phyloP scores from a whole-genome alignment of 768 basidiomycete species.

The Hemileccinum rubropunctum region DNA sequence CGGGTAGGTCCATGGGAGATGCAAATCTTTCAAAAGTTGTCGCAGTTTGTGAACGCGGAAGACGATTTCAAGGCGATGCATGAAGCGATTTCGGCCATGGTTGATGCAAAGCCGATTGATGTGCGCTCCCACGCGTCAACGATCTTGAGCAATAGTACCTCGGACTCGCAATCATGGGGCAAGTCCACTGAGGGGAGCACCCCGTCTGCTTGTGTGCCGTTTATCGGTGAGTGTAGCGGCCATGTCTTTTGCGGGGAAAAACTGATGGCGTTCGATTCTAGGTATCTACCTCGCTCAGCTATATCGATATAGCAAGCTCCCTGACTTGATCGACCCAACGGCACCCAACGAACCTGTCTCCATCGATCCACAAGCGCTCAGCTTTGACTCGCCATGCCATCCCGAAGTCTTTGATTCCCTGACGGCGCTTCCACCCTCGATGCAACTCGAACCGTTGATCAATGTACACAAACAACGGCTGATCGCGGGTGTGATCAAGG shows the following conservation, averaged over 20 bases:
- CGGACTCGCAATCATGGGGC: slow-evolving; percentile 37
- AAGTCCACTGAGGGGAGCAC: slow-evolving; percentile 42
- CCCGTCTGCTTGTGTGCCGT: slow-evolving; percentile 70
- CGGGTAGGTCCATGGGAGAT: slow-evolving; percentile 68
- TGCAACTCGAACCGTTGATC: slow-evolving; percentile 81
- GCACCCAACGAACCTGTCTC: slow-evolving; percentile 67
- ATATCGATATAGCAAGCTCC: slow-evolving; percentile 59
- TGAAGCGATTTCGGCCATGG: slow-evolving; percentile 57
- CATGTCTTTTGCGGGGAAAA: background rate
- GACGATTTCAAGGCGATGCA: slow-evolving; percentile 79
- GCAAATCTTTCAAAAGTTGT: slow-evolving; percentile 72
- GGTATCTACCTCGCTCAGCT: slow-evolving; percentile 79
- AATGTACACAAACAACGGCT: slow-evolving; percentile 87
- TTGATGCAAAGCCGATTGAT: slow-evolving; percentile 62
- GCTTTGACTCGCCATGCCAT: slow-evolving; percentile 66
- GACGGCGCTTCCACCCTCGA: slow-evolving; percentile 67
- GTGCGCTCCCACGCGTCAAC: slow-evolving; percentile 52
- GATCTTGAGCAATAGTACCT: slow-evolving; percentile 46
- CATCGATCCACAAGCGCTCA: slow-evolving; percentile 58
- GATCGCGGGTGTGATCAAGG: slow-evolving; percentile 78
- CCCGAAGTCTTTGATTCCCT: slow-evolving; percentile 79
- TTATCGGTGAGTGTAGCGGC: slow-evolving; percentile 60
- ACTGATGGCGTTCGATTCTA: slow-evolving; percentile 25
- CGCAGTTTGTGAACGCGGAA: slow-evolving; percentile 55
- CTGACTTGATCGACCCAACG: slow-evolving; percentile 82